Base-by-base conservation (phyloP, 1,284 basidiomycete species). In the Malassezia sp. region DNA sequence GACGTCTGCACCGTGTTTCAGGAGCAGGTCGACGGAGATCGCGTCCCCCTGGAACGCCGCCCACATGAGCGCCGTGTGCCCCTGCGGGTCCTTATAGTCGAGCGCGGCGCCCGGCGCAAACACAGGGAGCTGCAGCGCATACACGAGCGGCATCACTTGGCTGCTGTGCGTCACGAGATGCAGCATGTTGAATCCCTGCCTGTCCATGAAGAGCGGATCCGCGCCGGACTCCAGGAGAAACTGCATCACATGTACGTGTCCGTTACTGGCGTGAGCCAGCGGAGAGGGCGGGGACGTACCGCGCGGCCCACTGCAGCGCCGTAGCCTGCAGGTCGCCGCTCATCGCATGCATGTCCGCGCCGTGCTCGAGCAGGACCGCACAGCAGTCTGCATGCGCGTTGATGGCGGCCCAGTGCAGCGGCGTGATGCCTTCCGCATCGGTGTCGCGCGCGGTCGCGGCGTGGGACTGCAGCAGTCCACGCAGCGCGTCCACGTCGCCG, bases 21-120 rank as follows among this genome's bases (percentile, higher is more conserved):
- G 77, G 15, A 99, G 73, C 26, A 97, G 73, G 54, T 95, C 87
- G 2, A 97, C 87, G 0, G 85, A 89, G 18, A 97, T 79, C 1
- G 87, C 89, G 63, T 99, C 93, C 34, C 91, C 91, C 70, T 97
- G 93, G 73, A 96, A 97, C 4, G 89, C 87, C 2, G 93, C 93
- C 93, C 93, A 97, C 86, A 96, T 95, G 42, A 99, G 77, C 0
- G 86, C 78, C 0, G 91, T 96, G 66, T 97, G 93, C 0, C 91
- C 91, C 30, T 89, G 85, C 1, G 80, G 75, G 71, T 99, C 93
- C 33, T 49, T 40, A 3, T 47, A 46, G 29, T 69, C 63, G 8
- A 69, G 38, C 0, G 53, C 53, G 18, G 44, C 41, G 1, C 38
- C 39, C 2, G 55, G 46, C 35, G 48, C 40, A 35, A 63, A 56